Conservation (phyloP, 352 stramenopile genomes). For the Peronospora belbahrii region DNA sequence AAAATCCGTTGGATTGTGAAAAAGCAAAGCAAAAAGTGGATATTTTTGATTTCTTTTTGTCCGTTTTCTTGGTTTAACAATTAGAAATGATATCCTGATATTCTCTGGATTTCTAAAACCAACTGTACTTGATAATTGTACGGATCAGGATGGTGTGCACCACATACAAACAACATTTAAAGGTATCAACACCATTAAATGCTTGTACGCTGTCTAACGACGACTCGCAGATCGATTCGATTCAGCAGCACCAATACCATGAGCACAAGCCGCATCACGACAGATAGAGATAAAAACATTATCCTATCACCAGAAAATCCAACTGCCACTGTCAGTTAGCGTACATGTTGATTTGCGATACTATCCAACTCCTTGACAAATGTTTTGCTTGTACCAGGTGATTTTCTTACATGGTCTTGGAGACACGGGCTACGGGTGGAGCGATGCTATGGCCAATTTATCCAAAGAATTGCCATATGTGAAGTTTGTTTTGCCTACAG, state of each 20-base stretch:
- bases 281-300: constrained; percentile 32
- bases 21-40: no score
- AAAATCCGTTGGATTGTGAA: no score
- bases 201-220: constrained; percentile 6
- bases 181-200: constrained; percentile 1
- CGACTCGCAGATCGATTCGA: constrained; percentile 4
- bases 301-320: constrained; percentile 26
- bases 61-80: no score
- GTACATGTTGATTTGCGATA: background rate
- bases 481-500: constrained; percentile 72
- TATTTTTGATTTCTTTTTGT: no score
- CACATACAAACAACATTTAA: background rate
- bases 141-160: no score
- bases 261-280: constrained; percentile 21
- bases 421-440: constrained; percentile 86
- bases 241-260: constrained; percentile 3
- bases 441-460: constrained; percentile 50
- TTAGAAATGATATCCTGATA: no score
- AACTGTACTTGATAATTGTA: no score
- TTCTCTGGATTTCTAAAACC: no score
- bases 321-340: constrained; percentile 23
- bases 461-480: constrained; percentile 53
- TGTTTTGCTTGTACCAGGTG: constrained; percentile 23
- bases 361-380: background rate
- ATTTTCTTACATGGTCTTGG: constrained; percentile 88